Conservation (phyloP, 2,329 filamentous ascomycete genomes). For the Arthrinium phaeospermum region DNA sequence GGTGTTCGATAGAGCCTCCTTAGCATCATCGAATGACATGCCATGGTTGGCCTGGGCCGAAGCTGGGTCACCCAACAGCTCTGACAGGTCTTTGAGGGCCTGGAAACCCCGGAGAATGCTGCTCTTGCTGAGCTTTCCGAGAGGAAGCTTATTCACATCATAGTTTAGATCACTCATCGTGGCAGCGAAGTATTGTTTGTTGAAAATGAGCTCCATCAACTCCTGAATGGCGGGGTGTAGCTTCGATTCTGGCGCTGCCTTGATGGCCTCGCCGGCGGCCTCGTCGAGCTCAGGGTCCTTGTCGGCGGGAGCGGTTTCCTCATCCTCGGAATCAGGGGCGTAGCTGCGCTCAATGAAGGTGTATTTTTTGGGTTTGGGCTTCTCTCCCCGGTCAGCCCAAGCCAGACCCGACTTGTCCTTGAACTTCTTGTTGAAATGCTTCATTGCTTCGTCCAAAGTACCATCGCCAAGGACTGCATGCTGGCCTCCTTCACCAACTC, state of each 20-base stretch:
- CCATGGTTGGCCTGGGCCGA: constrained; percentile 52
- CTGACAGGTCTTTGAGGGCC: constrained; percentile 75
- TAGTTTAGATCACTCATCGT: constrained; percentile 73
- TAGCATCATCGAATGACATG: constrained; percentile 45
- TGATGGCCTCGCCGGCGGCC: constrained; percentile 26
- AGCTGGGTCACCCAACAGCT: constrained; percentile 61
- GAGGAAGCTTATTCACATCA: constrained; percentile 76
- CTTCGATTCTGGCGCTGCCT: constrained; percentile 34
- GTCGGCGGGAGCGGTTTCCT: constrained; percentile 30
- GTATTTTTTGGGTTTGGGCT: constrained; percentile 73
- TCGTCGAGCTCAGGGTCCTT: constrained; percentile 37
- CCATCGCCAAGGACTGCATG: constrained; percentile 50
- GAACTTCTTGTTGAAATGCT: constrained; percentile 66
- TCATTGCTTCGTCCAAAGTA: constrained; percentile 49
- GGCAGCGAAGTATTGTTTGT: constrained; percentile 71
- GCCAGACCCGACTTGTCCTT: constrained; percentile 63
- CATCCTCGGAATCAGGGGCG: constrained; percentile 61
- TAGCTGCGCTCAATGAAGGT: constrained; percentile 83
- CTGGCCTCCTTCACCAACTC: constrained; percentile 69
- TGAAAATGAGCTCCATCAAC: constrained; percentile 84
- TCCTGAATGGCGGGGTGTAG: constrained; percentile 59
- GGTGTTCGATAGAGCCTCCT: constrained; percentile 72
- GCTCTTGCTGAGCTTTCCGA: constrained; percentile 82
- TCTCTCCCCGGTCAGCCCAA: constrained; percentile 58
- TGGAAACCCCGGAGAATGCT: constrained; percentile 80